These are phyloP conservation scores for Microcyclosporella mali DNA, from an alignment of 2,329 filamentous ascomycete species.

Conservation along the genomic window DNA sequence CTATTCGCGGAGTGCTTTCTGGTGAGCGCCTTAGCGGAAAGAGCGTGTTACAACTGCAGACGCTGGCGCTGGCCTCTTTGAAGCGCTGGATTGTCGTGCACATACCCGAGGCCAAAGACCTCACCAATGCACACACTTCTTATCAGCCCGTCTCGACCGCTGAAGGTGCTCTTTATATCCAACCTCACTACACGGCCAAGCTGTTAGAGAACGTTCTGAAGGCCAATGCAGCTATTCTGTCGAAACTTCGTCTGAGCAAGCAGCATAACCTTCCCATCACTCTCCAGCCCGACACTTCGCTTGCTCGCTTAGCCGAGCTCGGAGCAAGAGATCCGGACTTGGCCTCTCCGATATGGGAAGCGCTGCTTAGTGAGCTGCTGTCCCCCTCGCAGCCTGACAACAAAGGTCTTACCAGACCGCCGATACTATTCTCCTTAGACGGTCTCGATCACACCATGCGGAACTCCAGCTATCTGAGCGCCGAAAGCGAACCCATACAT, in stretches of 20 bases:
- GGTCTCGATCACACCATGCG: constrained; percentile 76
- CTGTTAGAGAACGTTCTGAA: constrained; percentile 67
- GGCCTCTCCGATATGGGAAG: constrained; percentile 73
- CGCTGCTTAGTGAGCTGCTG: constrained; percentile 74
- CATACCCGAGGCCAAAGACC: constrained; percentile 83
- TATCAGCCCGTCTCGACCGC: constrained; percentile 63
- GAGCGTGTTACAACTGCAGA: constrained; percentile 78
- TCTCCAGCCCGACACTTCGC: constrained; percentile 52
- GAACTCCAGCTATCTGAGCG: constrained; percentile 65
- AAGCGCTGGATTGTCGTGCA: constrained; percentile 85
- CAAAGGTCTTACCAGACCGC: constrained; percentile 45
- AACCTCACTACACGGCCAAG: constrained; percentile 69
- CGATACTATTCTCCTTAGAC: constrained; percentile 71
- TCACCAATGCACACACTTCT: constrained; percentile 72
- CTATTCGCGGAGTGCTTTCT: constrained; percentile 59
- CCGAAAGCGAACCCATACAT: constrained; percentile 69
- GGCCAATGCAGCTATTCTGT: constrained; percentile 64
- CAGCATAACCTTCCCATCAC: constrained; percentile 54
- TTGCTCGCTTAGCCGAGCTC: constrained; percentile 62
- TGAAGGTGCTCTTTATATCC: constrained; percentile 56
- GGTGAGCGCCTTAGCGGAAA: constrained; percentile 76
- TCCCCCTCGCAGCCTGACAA: constrained; percentile 36
- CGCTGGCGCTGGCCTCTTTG: constrained; percentile 71
- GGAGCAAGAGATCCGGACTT: constrained; percentile 68
- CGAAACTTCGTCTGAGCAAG: constrained; percentile 44